These are phyloP conservation scores for Emergomyces pasteurianus DNA, from an alignment of 2,329 filamentous ascomycete genomes.

Conservation along the genomic window DNA sequence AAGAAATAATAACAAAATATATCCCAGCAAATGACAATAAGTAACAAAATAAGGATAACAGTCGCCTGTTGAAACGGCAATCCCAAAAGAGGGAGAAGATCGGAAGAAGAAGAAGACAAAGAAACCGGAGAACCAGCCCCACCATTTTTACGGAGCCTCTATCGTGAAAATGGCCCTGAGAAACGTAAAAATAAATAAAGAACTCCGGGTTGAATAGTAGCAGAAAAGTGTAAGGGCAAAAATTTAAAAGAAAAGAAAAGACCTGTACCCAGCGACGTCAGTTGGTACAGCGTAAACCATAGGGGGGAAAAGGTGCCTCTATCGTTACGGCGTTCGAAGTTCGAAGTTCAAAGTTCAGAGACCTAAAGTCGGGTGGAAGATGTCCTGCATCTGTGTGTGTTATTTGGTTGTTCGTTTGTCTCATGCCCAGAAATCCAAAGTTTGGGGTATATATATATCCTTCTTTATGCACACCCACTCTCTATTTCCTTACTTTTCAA, in stretches of 20 bases:
- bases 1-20: not conserved
- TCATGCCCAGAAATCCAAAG: not conserved
- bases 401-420: not conserved
- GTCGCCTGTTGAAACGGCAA: constrained; percentile 1
- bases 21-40: not conserved
- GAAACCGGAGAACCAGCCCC: not conserved
- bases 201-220: not conserved
- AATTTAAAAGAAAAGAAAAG: not conserved
- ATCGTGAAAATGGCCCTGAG: not conserved
- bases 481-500: not conserved
- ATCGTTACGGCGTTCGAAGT: not conserved
- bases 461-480: not conserved
- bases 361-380: not conserved
- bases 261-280: not conserved
- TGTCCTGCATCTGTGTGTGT: not conserved
- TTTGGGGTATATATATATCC: not conserved
- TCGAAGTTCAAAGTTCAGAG: not conserved
- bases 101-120: not conserved
- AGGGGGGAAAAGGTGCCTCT: not conserved
- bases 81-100: not conserved
- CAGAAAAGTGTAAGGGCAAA: not conserved
- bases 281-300: not conserved
- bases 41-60: not conserved
- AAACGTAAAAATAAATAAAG: not conserved
- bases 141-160: not conserved